Evolutionary conservation across 306 rosid genomes (phyloP), one percentile per base, ranked within the genome.

Genomic region (Trifolium pratense): DNA sequence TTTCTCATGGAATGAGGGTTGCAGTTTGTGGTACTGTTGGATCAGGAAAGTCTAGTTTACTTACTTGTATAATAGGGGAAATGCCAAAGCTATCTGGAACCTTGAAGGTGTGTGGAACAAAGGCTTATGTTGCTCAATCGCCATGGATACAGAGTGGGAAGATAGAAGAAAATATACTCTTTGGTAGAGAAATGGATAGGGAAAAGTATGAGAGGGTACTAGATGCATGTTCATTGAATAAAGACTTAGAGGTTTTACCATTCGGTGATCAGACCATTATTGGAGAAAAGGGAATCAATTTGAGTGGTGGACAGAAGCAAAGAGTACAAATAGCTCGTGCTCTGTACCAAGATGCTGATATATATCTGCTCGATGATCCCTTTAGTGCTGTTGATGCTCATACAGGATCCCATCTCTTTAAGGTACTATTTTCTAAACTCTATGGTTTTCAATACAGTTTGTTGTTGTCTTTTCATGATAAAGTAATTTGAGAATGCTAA

Each of bases 351-450:
- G 96, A 88, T 59, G 87, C 89, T 70, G 97, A 92, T 73, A 86
- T 92, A 62, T 92, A 89, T 82, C 82, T 92, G 59, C 87, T 88
- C 69, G 97, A 89, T 42, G 97, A 92, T 85, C 97, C 97, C n/a
- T 92, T 92, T 71, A 92, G 96, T 73, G 97, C 93, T 46, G 91
- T 92, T 29, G 97, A 89, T 85, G 97, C 96, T 77, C 97, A 92
- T 80, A 92, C 97, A n/a, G 96, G 96, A 84, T 92, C 96, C 15
- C 96, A 89, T 77, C 81, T 89, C 70, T 89, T 89, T 80, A 87
- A 89, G 90, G 96, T 87, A 73, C 26, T 60, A 37, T 10, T 73
- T 68, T 45, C 25, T 74, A 5, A 42, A 23, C 31, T 65, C 46
- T 16, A n/a, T n/a, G 73, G 12, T 3, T 78, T 37, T 23, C 58